Evolutionary conservation across 768 basidiomycete genomes (phyloP), one percentile per base, ranked within the genome.

Genomic region (Paxillus involutus): DNA sequence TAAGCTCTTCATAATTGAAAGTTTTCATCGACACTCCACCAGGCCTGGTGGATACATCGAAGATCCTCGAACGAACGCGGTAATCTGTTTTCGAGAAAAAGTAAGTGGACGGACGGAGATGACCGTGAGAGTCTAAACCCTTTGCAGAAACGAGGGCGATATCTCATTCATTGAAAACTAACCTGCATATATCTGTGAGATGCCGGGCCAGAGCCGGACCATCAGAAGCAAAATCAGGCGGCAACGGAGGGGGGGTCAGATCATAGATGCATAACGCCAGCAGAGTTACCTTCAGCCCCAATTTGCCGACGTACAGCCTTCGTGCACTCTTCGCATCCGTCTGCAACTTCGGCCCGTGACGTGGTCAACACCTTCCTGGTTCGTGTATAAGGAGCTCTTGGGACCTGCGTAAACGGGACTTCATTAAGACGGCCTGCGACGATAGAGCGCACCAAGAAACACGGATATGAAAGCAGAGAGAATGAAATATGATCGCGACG

Each of bases 281-380:
- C 14, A 35, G 5, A 59, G 63, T 21, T 54, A 81, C 80, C 77
- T 86, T 86, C 84, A 12, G 81, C 79, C 30, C 84, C 84, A 51
- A 87, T 76, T 58, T 86, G 86, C 53, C 74, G 75, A 26, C 84
- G 73, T 6, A 85, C 81, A 12, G 78, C 83, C 54, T 74, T 75
- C 39, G 79, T 63, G 59, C 85, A 83, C 33, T 74, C 81, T 32
- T 77, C 79, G 21, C 75, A 67, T 1, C 85, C 86, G 57, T 87
- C 84, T 1, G 77, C 84, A 4, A 76, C 75, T 53, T 84, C 80
- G 9, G 83, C 82, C 6, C 85, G 73, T 78, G 37, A 82, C 71
- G 1, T 81, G 79, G 57, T 87, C 81, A 8, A 84, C 70, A 7
- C 81, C 83, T 53, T 83, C 79, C 43, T 65, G 63, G 47, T 77